These are phyloP conservation scores for Fusarium buharicum DNA, from an alignment of 2,329 filamentous ascomycete genomes.

Conservation along the genomic window DNA sequence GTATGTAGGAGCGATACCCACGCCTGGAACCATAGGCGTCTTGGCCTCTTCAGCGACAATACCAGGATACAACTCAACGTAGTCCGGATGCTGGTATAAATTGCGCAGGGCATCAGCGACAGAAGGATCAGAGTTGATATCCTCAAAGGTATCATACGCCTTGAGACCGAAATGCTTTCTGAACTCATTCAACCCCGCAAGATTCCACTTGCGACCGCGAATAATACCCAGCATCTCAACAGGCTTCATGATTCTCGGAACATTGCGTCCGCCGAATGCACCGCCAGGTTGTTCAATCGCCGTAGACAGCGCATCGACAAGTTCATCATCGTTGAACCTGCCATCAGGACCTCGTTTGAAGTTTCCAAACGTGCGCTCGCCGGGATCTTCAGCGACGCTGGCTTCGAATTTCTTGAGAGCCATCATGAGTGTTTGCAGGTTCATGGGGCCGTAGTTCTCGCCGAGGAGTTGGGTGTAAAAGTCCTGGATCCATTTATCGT, in stretches of 20 bases:
- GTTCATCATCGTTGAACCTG: conserved; percentile 77
- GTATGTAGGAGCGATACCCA: conserved; percentile 79
- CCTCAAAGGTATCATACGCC: conserved; percentile 80
- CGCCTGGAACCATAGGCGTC: conserved; percentile 76
- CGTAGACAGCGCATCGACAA: conserved; percentile 74
- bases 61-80: conserved; percentile 83
- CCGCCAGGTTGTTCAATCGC: conserved; percentile 82
- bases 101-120: conserved; percentile 72
- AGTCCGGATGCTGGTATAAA: conserved; percentile 81
- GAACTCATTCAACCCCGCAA: conserved; percentile 85
- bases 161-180: conserved; percentile 83
- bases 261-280: conserved; percentile 78
- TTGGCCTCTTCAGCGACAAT: conserved; percentile 81
- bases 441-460: conserved; percentile 65
- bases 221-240: conserved; percentile 85
- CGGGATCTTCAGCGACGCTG: conserved; percentile 71
- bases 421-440: conserved; percentile 68
- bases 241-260: conserved; percentile 77
- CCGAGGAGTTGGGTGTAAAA: conserved; percentile 71
- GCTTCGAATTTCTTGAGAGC: conserved; percentile 72
- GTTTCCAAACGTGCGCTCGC: conserved; percentile 73
- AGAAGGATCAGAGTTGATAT: conserved; percentile 81
- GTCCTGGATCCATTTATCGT: conserved; percentile 83
- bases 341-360: conserved; percentile 74
- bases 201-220: conserved; percentile 79